Evolutionary conservation across 108 stramenopile species (phyloP).

Genomic region (Schizochytrium sp.): DNA sequence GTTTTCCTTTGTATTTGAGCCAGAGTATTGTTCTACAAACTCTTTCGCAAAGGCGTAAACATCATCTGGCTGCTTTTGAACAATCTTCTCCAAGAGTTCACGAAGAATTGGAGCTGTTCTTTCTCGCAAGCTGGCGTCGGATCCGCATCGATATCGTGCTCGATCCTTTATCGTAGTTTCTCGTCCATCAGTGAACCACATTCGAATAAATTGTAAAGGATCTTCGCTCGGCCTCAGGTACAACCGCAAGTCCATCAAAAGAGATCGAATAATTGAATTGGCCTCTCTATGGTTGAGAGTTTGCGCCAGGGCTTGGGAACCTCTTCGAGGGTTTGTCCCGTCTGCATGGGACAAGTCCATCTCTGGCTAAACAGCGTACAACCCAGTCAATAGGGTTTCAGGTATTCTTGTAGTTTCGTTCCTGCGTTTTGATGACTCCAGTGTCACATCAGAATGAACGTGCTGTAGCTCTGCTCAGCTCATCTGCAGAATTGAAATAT

Average conservation of each 20-base stretch:
- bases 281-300: background rate
- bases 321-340: background rate
- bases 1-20: too few species aligned
- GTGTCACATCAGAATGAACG: too few species aligned
- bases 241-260: background rate
- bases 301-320: background rate
- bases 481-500: too few species aligned
- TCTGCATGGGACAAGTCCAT: background rate
- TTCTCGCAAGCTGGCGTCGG: background rate
- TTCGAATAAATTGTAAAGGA: background rate
- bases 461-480: too few species aligned
- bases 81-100: background rate
- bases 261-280: slow-evolving; percentile 5
- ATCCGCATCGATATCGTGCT: background rate
- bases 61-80: background rate
- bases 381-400: too few species aligned
- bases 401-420: too few species aligned
- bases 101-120: background rate
- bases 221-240: slow-evolving; percentile 1
- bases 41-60: background rate
- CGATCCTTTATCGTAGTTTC: background rate
- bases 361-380: background rate
- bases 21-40: background rate
- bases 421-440: too few species aligned
- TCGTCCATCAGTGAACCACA: background rate